Percentiles rank a stretch among this genome's conserved stretches.
Conservation (phyloP, 2,329 filamentous ascomycete genomes). For the Pleomassaria siparia region DNA sequence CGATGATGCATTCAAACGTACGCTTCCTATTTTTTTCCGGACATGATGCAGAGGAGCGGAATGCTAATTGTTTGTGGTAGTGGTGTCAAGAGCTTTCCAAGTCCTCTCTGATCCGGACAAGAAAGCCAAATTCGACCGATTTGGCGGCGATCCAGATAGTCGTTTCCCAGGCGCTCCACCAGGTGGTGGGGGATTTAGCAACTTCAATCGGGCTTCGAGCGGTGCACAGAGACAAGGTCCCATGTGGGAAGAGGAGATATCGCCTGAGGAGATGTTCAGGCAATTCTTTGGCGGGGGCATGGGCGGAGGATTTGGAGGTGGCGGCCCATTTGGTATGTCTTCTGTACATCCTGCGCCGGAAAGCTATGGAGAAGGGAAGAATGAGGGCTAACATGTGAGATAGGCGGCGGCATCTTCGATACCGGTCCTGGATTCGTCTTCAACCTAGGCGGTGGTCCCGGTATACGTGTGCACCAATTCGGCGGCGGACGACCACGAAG, state of each 20-base stretch:
- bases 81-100: slow-evolving; percentile 92
- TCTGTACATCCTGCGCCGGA: slow-evolving; percentile 3
- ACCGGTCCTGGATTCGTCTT: slow-evolving; percentile 88
- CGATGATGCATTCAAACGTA: slow-evolving; percentile 95
- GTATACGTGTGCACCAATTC: slow-evolving; percentile 93
- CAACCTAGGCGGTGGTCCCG: slow-evolving; percentile 88
- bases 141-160: slow-evolving; percentile 89
- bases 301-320: slow-evolving; percentile 62
- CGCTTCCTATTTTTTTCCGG: neutral
- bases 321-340: slow-evolving; percentile 66
- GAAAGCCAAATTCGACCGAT: slow-evolving; percentile 82
- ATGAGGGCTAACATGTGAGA: slow-evolving; percentile 8
- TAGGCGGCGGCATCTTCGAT: slow-evolving; percentile 64
- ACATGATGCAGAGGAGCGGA: neutral
- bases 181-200: slow-evolving; percentile 58
- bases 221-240: slow-evolving; percentile 56
- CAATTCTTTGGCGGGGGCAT: slow-evolving; percentile 85
- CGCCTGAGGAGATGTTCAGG: slow-evolving; percentile 94
- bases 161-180: slow-evolving; percentile 68
- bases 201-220: slow-evolving; percentile 56
- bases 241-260: slow-evolving; percentile 89
- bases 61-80: slow-evolving; percentile 35
- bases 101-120: slow-evolving; percentile 93
- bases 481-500: slow-evolving; percentile 76
- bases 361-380: slow-evolving; percentile 8